A percentile compares a stretch with the other conserved stretches of the same genome.
phyloP scores from a whole-genome alignment of 2,329 filamentous ascomycete species.

The Fusarium transvaalense region DNA sequence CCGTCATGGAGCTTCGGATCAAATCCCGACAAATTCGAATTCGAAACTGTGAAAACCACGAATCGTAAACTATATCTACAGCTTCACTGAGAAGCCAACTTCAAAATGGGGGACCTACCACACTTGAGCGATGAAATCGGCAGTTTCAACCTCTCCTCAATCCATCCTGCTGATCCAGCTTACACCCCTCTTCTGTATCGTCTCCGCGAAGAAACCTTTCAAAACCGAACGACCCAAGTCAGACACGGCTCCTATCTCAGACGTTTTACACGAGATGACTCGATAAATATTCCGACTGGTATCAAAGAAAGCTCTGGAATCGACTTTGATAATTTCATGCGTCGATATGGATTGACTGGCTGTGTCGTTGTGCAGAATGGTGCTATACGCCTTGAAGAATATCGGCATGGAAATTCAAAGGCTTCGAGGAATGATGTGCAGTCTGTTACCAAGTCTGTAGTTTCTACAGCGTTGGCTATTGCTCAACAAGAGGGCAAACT shows the following conservation, averaged over 20 bases:
- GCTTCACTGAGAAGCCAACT: not conserved
- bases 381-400: slow-evolving; percentile 26
- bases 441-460: slow-evolving; percentile 33
- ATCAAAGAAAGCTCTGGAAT: not conserved
- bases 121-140: slow-evolving; percentile 27
- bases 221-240: slow-evolving; percentile 28
- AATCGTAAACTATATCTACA: not conserved
- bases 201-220: slow-evolving; percentile 36
- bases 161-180: slow-evolving; percentile 23
- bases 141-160: slow-evolving; percentile 26
- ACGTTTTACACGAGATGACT: slow-evolving; percentile 15
- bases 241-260: slow-evolving; percentile 33
- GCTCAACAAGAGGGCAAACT: slow-evolving; percentile 31
- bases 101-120: slow-evolving; percentile 10
- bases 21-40: not conserved
- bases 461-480: slow-evolving; percentile 27
- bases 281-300: not conserved
- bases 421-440: slow-evolving; percentile 34
- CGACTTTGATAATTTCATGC: slow-evolving; percentile 24
- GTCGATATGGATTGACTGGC: slow-evolving; percentile 27
- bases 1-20: not conserved
- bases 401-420: slow-evolving; percentile 31
- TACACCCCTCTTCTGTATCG: slow-evolving; percentile 40
- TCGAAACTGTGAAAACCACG: not conserved
- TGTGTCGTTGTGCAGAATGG: slow-evolving; percentile 27